Percentiles rank a stretch among this genome's conserved stretches.
phyloP scores from a whole-genome alignment of 2,329 filamentous ascomycete genomes.

The Colletotrichum spinosum region DNA sequence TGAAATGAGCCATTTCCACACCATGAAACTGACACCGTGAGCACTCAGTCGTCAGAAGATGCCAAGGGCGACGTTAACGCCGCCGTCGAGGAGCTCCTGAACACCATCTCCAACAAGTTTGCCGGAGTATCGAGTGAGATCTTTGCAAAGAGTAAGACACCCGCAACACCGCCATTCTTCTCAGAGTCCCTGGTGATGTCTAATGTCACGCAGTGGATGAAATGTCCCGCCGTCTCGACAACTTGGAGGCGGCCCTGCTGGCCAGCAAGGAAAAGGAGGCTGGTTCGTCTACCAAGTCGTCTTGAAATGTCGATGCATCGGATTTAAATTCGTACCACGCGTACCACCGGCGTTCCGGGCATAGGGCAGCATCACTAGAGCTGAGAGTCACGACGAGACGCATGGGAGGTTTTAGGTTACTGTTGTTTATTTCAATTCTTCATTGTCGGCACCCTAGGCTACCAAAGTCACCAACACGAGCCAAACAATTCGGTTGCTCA shows the following conservation, averaged over 20 bases:
- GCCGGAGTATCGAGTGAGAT: conserved; percentile 86
- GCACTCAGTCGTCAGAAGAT: conserved; percentile 54
- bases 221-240: conserved; percentile 88
- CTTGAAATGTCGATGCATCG: conserved; percentile 35
- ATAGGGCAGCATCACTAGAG: conserved; percentile 15
- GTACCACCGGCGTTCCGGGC: conserved; percentile 18
- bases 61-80: conserved; percentile 73
- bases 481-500: conserved; percentile 16
- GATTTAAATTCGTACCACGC: not conserved
- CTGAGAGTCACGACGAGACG: conserved; percentile 3
- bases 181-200: not conserved
- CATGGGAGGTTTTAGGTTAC: conserved; percentile 16
- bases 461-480: conserved; percentile 31
- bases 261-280: conserved; percentile 62
- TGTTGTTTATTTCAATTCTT: conserved; percentile 24
- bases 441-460: conserved; percentile 21
- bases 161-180: not conserved
- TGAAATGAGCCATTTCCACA: not conserved
- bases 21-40: not conserved
- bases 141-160: conserved; percentile 82
- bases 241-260: conserved; percentile 79
- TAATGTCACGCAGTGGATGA: conserved; percentile 80
- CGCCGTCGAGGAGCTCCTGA: conserved; percentile 88
- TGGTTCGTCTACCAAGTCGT: conserved; percentile 50
- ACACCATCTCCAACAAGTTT: conserved; percentile 87